phyloP scores from a whole-genome alignment of 306 rosid species.

The Acacia crassicarpa region DNA sequence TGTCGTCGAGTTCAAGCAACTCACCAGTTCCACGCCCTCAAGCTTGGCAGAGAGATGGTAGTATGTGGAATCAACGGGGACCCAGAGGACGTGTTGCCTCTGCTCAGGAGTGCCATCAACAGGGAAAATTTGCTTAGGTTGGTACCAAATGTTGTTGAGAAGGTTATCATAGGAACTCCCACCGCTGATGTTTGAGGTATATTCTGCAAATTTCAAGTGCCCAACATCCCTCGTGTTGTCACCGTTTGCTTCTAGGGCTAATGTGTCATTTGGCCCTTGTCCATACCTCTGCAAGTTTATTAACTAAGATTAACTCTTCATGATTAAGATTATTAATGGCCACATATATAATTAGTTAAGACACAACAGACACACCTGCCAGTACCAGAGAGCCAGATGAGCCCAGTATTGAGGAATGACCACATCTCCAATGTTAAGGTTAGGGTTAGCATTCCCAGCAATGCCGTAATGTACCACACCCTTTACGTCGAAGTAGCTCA shows the following conservation, averaged over 20 bases:
- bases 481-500: slow-evolving; percentile 49
- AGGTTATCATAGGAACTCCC: slow-evolving; percentile 36
- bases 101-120: slow-evolving; percentile 57
- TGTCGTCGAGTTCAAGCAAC: slow-evolving; percentile 50
- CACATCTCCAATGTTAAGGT: slow-evolving; percentile 62
- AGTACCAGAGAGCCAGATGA: slow-evolving; percentile 64
- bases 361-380: slow-evolving; percentile 51
- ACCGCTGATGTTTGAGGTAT: slow-evolving; percentile 36
- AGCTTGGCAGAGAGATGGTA: slow-evolving; percentile 34
- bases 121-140: slow-evolving; percentile 61
- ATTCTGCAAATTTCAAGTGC: slow-evolving; percentile 46
- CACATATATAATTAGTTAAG: too few species aligned
- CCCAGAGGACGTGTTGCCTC: slow-evolving; percentile 59
- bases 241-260: slow-evolving; percentile 52
- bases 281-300: slow-evolving; percentile 49
- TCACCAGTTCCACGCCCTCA: slow-evolving; percentile 31
- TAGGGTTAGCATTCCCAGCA: slow-evolving; percentile 71
- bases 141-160: slow-evolving; percentile 67
- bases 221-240: slow-evolving; percentile 53
- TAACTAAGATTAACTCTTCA: too few species aligned
- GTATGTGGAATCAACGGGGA: slow-evolving; percentile 44
- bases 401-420: slow-evolving; percentile 54
- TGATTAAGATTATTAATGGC: not conserved
- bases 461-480: slow-evolving; percentile 76
- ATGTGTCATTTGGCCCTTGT: slow-evolving; percentile 34